Base-by-base conservation (phyloP, 1,284 basidiomycete genomes). In the Ceratobasidium sp. region DNA sequence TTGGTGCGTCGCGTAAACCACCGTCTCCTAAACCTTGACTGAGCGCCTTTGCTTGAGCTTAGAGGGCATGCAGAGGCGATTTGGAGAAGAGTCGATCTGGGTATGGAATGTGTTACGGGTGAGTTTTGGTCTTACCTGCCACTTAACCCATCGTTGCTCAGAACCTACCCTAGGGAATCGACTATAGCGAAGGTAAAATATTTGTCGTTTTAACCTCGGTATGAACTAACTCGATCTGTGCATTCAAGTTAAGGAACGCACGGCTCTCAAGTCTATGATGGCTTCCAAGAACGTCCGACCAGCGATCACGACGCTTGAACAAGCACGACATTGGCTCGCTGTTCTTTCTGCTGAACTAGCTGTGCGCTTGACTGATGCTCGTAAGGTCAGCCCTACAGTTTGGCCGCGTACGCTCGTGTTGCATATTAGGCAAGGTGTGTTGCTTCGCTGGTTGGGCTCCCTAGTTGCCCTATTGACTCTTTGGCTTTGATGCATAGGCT, bases 371-470 rank as follows among this genome's bases (percentile, higher is more conserved):
- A 90, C 89, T 60, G 95, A 99, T 77, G 93, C 94, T 0, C 86
- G 97, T 19, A 87, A 92, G 75, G 84, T 86, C 0, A 87, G 87
- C 24, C 90, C 92, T 0, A 91, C 91, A 44, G 81, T 98, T 22
- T 99, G 97, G 96, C 97, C 97, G 0, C 98, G 95, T 82, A 94
- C 93, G 0, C 85, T 99, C 48, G 94, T 93, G 9, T 84, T 99
- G 24, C 89, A 91, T 76, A 87, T 89, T 36, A 86, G 93, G 33
- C 90, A 91, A 86, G 89, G 93, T 90, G 76, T 77, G 81, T 53
- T 45, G 8, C 22, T 19, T 22, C 19, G 27, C 22, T 22, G n/a
- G 44, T 31, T 19, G 29, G 7, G 19, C 19, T 11, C 36, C 1
- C 44, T 44, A 19, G 33, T n/a, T 56, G 47, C 45, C 50, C 53